Base-by-base conservation (phyloP, 192 early-diverging fungal genomes). In the Mortierella hygrophila region DNA sequence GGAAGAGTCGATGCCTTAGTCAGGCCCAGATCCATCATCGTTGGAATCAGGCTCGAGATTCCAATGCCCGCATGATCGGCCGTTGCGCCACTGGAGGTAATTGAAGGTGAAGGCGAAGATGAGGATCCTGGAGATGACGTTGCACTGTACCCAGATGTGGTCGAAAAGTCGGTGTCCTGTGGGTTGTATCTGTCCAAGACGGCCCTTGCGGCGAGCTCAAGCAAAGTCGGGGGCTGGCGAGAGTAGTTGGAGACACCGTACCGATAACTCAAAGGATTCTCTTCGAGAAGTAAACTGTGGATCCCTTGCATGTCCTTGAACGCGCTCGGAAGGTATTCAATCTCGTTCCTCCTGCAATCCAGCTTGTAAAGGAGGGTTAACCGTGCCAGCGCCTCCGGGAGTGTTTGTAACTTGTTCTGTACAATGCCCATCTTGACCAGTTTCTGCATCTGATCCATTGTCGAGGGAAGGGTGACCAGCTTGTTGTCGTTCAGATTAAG, bases 401-500 rank as follows among this genome's bases (percentile, higher is more conserved):
- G 54, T 0, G 71, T 71, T 29, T 81, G 72, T 16, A 91, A 42
- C 29, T 69, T 77, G 76, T 91, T 91, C 70, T 90, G 90, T 6
- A 90, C 90, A 71, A 91, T 81, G 3, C 89, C 89, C 69, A 91
- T 85, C 68, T 91, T 90, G 38, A 89, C 81, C 16, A 91, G 54
- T 32, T 89, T 80, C 26, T 74, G 80, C 60, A 91, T 82, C 26
- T 87, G 72, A 13, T 77, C 76, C 74, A 91, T 82, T 1, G 77
- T 82, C 5, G 74, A 52, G 0, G 90, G 90, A 2, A 91, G 65
- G 0, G 68, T 70, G 3, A 54, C 47, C 44, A 91, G 46, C 35
- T 84, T 75, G 72, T 91, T 91, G 69, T 91, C 90, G 47, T 91
- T 91, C 4, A 91, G 46, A 32, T 90, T 91, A 5, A 91, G 72